Evolutionary conservation across 768 basidiomycete species (phyloP), one percentile per base, ranked within the genome.

Genomic region (Punctularia strigosozonata): DNA sequence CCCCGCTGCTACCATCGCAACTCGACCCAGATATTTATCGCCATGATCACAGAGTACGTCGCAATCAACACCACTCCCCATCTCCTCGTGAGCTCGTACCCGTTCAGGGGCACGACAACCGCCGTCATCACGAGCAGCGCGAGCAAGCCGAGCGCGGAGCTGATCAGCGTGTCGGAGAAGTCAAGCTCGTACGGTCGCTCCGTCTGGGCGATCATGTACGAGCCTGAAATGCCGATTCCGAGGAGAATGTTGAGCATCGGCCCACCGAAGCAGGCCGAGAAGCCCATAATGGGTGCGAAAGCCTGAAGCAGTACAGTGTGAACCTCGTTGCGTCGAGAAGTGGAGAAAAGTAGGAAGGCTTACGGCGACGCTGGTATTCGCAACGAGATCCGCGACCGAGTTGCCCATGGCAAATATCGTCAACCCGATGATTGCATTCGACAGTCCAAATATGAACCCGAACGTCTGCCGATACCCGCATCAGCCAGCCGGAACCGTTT

Each of bases 341-440:
- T 21, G 5, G 36, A 42, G 30, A 3, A 5, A 21, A 5, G 21
- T 15, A 24, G 12, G 33, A 17, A 21, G 10, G 66, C 75, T 39
- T 61, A 77, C 84, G 17, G 94, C 94, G 7, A 98, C 88, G 38
- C 85, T 90, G 66, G 88, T 86, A 60, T 98, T 97, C 17, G 95
- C 94, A 5, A 99, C 92, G 17, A 97, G 73, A 60, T 99, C 95
- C 0, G 92, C 94, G 4, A 95, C 71, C 12, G 89, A 94, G 57
- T 98, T 98, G 19, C 95, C 94, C 21, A 97, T 72, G 1, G 94
- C 95, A 46, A 99, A 99, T 43, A 99, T 83, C 1, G 94, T 97
- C 30, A 99, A 62, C 10, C 94, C 94, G 41, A 99, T 86, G 54
- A 99, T 94, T 31, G 95, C 91, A 52, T 98, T 92, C 13, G 91